Conservation (phyloP, 768 basidiomycete species). For the Serendipita sp. region DNA sequence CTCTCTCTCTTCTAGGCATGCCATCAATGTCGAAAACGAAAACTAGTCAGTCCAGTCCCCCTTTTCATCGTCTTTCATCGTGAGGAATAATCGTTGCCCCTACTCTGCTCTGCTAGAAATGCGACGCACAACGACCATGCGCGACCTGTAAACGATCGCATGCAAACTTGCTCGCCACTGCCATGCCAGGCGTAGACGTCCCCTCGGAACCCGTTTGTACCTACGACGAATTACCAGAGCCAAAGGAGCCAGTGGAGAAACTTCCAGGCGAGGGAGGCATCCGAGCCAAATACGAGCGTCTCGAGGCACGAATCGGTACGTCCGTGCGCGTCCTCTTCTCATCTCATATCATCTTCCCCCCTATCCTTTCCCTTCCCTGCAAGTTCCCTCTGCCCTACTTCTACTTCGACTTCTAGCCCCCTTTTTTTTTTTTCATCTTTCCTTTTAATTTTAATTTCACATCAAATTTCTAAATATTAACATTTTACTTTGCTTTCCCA, state of each 20-base stretch:
- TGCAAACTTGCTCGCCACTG: slow-evolving; percentile 47
- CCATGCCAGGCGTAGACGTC: slow-evolving; percentile 36
- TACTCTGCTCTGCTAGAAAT: slow-evolving; percentile 15
- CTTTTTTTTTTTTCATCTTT: no score
- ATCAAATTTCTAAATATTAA: not conserved
- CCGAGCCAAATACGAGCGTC: slow-evolving; percentile 34
- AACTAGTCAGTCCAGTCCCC: slow-evolving; percentile 34
- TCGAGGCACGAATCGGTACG: slow-evolving; percentile 56
- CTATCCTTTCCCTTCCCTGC: not conserved
- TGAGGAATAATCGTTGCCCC: not conserved
- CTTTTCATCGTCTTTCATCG: not conserved
- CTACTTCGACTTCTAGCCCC: not conserved
- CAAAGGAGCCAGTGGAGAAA: slow-evolving; percentile 21
- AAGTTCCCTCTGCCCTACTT: not conserved
- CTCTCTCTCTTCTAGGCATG: slow-evolving; percentile 19
- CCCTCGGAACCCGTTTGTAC: slow-evolving; percentile 52
- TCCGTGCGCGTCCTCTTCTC: slow-evolving; percentile 5
- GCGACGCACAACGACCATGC: slow-evolving; percentile 62
- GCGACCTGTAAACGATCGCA: slow-evolving; percentile 64
- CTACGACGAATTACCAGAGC: slow-evolving; percentile 38
- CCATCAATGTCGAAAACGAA: slow-evolving; percentile 52
- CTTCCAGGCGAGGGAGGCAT: slow-evolving; percentile 1
- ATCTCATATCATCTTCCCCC: no score
- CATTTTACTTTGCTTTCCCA: slow-evolving; percentile 16
- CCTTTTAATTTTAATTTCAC: not conserved